Evolutionary conservation across 1,284 basidiomycete species (phyloP), one percentile per base, ranked within the genome.

Genomic region (Cutaneotrichosporon spelunceum): DNA sequence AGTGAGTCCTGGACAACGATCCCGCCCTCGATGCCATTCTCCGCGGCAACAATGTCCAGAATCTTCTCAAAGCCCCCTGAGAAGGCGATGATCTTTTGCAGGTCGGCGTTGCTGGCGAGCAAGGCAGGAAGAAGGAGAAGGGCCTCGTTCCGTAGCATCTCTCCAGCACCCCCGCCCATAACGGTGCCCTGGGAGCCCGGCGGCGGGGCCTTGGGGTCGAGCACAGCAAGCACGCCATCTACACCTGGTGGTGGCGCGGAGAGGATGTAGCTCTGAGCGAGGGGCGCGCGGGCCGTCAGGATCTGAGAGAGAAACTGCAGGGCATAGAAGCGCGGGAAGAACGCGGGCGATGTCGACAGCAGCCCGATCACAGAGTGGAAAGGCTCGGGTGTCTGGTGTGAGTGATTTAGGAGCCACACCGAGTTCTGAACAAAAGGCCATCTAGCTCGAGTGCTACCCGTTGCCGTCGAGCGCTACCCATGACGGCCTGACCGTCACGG

Each of bases 11-110:
- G 88, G 0, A 92, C 88, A 42, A 92, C 88, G 63, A 89, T 84
- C 8, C 93, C 93, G 21, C 93, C 92, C 69, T 98, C 94, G 42
- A 95, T 84, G 0, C 96, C 93, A 44, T 93, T 91, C 78, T 97
- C 95, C 62, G 86, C 84, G 8, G 86, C 84, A 64, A 98, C 85
- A 53, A 93, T 93, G 63, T 88, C 88, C 79, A 99, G 93, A 33
- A 98, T 84, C 74, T 90, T 92, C 80, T 99, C 95, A 73, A 99
- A 98, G 0, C 90, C 91, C 30, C 96, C 94, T 70, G 95, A 93
- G 73, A 99, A 99, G 0, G 94, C 93, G 47, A 98, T 86, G 24
- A 98, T 88, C 80, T 98, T 99, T 75, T 98, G 95, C 54, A 99
- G 90, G 75, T 98, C 93, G 34, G 91, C 86, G 71, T 90, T 98